phyloP scores from a whole-genome alignment of 192 early-diverging fungal genomes.

The Globomyces pollinis-pini region DNA sequence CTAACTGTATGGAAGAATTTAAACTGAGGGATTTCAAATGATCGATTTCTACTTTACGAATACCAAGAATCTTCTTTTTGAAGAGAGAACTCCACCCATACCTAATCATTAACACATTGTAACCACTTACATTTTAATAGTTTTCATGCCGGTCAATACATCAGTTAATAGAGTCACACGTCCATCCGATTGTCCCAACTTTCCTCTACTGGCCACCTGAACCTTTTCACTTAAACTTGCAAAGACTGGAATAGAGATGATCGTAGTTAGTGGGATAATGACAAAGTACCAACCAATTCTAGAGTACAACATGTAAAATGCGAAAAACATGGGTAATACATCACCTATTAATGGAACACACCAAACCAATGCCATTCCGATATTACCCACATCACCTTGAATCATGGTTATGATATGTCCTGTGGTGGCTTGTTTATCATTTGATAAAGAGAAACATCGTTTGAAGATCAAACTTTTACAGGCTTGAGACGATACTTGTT shows the following conservation, averaged over 20 bases:
- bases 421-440: background rate
- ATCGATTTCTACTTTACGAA: too few species aligned
- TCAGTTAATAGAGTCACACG: slow-evolving; percentile 31
- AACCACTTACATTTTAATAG: slow-evolving; percentile 23
- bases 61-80: too few species aligned
- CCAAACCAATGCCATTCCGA: background rate
- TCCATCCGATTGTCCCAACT: slow-evolving; percentile 24
- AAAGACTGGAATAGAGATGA: slow-evolving; percentile 14
- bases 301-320: slow-evolving; percentile 23
- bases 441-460: background rate
- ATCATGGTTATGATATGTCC: background rate
- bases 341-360: background rate
- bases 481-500: background rate
- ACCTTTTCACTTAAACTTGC: slow-evolving; percentile 25
- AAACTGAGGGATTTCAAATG: too few species aligned
- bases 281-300: slow-evolving; percentile 13
- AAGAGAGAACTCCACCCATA: background rate
- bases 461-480: background rate
- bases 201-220: slow-evolving; percentile 9
- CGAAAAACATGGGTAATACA: slow-evolving; percentile 20
- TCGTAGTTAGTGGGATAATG: slow-evolving; percentile 19
- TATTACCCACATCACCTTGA: background rate
- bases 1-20: too few species aligned
- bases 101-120: background rate
- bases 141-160: slow-evolving; percentile 21